phyloP scores from a whole-genome alignment of 495 filamentous ascomycete genomes.

The Penicillium ochrochloron region DNA sequence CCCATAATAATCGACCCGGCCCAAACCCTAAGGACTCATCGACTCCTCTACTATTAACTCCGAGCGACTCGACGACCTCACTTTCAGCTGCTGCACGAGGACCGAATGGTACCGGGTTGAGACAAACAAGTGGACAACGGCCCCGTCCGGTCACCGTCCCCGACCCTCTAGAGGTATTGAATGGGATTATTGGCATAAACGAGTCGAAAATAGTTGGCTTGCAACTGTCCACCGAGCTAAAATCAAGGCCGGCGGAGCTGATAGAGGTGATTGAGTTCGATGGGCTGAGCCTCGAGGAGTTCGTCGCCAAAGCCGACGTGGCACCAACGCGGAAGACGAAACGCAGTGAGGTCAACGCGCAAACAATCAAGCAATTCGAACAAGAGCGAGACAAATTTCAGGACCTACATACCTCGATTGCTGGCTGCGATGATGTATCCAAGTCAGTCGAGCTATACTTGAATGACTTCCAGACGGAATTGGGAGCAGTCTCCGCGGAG shows the following conservation, averaged over 20 bases:
- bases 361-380: slow-evolving; percentile 83
- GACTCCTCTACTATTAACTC: slow-evolving; percentile 65
- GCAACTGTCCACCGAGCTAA: slow-evolving; percentile 16
- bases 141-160: slow-evolving; percentile 56
- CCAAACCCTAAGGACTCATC: slow-evolving; percentile 66
- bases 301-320: slow-evolving; percentile 53
- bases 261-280: slow-evolving; percentile 78
- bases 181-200: slow-evolving; percentile 66
- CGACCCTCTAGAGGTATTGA: slow-evolving; percentile 76
- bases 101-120: slow-evolving; percentile 69
- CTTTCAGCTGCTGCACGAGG: slow-evolving; percentile 63
- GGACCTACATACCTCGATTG: slow-evolving; percentile 86
- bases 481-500: slow-evolving; percentile 88
- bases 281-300: slow-evolving; percentile 73
- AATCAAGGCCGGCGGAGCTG: slow-evolving; percentile 49
- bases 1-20: slow-evolving; percentile 60
- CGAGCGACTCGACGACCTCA: slow-evolving; percentile 74
- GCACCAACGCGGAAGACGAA: slow-evolving; percentile 33
- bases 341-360: slow-evolving; percentile 60
- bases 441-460: slow-evolving; percentile 91
- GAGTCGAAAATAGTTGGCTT: slow-evolving; percentile 25
- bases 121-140: slow-evolving; percentile 54
- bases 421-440: slow-evolving; percentile 89
- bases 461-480: slow-evolving; percentile 88
- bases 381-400: slow-evolving; percentile 86